These are phyloP conservation scores for Wickerhamiella parazyma DNA, from an alignment of 805 yeast genomes.

Conservation along the genomic window DNA sequence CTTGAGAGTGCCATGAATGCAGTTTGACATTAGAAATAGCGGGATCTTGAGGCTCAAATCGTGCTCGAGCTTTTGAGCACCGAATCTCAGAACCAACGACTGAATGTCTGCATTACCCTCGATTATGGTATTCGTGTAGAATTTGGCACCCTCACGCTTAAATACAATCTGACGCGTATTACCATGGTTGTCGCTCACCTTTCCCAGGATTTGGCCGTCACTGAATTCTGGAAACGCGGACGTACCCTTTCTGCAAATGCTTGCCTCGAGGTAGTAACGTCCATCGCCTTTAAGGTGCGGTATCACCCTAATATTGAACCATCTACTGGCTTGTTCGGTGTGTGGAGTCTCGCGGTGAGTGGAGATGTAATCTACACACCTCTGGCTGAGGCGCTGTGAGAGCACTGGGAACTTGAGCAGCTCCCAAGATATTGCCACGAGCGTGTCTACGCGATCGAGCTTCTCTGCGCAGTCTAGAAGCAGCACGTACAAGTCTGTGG, in stretches of 20 bases:
- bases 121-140: constrained; percentile 21
- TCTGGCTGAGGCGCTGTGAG: constrained; percentile 14
- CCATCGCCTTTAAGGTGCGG: constrained; percentile 29
- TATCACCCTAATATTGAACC: constrained; percentile 28
- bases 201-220: constrained; percentile 15
- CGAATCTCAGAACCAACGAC: constrained; percentile 19
- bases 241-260: constrained; percentile 26
- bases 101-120: constrained; percentile 28
- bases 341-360: constrained; percentile 16
- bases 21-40: constrained; percentile 18
- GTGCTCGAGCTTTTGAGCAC: not conserved
- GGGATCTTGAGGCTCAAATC: constrained; percentile 6
- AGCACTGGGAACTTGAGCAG: constrained; percentile 19
- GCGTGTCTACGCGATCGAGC: constrained; percentile 18
- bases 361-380: constrained; percentile 16
- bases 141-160: constrained; percentile 1
- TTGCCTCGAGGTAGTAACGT: constrained; percentile 30
- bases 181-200: constrained; percentile 9
- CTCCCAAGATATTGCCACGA: constrained; percentile 22
- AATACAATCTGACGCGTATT: constrained; percentile 9
- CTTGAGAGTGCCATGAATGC: constrained; percentile 17
- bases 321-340: constrained; percentile 24
- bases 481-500: constrained; percentile 48
- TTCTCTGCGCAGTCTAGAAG: constrained; percentile 50
- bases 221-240: constrained; percentile 14